Evolutionary conservation across 768 basidiomycete species (phyloP), one percentile per base, ranked within the genome.

Genomic region (Coprinopsis cinerea): DNA sequence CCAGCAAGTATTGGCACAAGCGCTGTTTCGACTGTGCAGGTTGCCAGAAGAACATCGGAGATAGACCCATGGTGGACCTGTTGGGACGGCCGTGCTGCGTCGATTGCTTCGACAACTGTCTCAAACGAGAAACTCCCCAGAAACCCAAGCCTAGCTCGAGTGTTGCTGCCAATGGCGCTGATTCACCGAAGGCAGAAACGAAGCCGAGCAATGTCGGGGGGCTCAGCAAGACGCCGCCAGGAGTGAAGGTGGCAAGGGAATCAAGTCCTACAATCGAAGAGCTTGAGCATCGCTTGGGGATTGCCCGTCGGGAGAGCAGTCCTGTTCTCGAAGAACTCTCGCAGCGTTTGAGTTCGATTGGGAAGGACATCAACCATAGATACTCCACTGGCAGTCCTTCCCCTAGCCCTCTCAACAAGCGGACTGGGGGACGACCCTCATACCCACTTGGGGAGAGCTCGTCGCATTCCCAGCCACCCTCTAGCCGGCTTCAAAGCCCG

Each of bases 21-120:
- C 74, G 70, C 40, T 92, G 90, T 62, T 92, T 91, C 67, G 73
- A 72, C 54, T 92, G 90, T 59, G 71, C 76, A 14, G 81, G 79
- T 4, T 92, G 90, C 60, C 74, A 69, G 62, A 85, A 79, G 66
- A 77, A 82, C 53, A 82, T 92, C 26, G 83, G 87, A 6, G 76
- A 84, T 55, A 67, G 68, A 1, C 90, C 90, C 0, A 82, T 89
- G 79, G 84, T 92, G 26, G 90, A 92, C 63, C 67, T 92, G n/a
- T 67, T 88, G 11, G 90, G 90, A 3, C 75, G 78, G 26, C 90
- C 90, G 9, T 86, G 82, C 35, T 92, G 90, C 57, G 69, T 75
- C 5, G 84, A 84, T 35, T 92, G 90, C 58, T 92, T 92, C 57
- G 90, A 89, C 53, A 81, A 61, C 32, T 89, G 86, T 59, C 71